Percentiles rank a stretch among this genome's conserved stretches.
Conservation (phyloP, 495 filamentous ascomycete species). For the Platismatia glauca region DNA sequence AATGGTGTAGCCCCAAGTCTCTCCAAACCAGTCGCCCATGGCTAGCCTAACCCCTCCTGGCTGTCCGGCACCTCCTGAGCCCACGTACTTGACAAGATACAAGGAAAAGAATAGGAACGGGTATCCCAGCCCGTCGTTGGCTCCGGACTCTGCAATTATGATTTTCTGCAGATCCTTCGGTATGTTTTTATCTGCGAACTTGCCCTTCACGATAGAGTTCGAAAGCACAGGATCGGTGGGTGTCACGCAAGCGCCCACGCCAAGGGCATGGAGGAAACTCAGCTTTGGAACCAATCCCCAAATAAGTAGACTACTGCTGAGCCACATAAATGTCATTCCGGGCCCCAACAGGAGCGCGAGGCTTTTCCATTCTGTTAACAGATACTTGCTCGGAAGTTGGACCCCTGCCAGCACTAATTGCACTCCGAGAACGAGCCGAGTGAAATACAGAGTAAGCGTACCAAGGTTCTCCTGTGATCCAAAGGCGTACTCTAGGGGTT, state of each 20-base stretch:
- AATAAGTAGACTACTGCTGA: slow-evolving; percentile 66
- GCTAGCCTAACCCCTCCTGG: slow-evolving; percentile 54
- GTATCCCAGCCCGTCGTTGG: slow-evolving; percentile 90
- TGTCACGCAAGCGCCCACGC: slow-evolving; percentile 74
- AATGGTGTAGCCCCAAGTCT: slow-evolving; percentile 81
- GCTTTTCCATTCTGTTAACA: slow-evolving; percentile 71
- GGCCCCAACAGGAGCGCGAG: slow-evolving; percentile 71
- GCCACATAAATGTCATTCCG: slow-evolving; percentile 83
- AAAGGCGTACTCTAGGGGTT: slow-evolving; percentile 67
- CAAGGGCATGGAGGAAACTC: slow-evolving; percentile 66
- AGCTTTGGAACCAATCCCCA: slow-evolving; percentile 71
- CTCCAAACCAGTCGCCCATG: slow-evolving; percentile 75
- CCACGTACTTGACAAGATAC: slow-evolving; percentile 68
- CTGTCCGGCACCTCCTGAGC: slow-evolving; percentile 45
- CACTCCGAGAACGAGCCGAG: slow-evolving; percentile 80
- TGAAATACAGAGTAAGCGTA: slow-evolving; percentile 70
- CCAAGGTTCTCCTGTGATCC: slow-evolving; percentile 51
- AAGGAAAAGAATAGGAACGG: slow-evolving; percentile 82
- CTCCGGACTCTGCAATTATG: slow-evolving; percentile 82
- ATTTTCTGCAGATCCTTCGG: slow-evolving; percentile 74
- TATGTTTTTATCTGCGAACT: slow-evolving; percentile 85
- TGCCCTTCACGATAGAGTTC: slow-evolving; percentile 87
- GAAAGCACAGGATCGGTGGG: slow-evolving; percentile 88
- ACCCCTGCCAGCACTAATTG: slow-evolving; percentile 85
- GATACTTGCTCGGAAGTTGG: slow-evolving; percentile 81